A percentile compares a stretch with the other conserved stretches of the same genome.
Evolutionary conservation across 768 basidiomycete species (phyloP).

Genomic region (Trametopsis cervina): DNA sequence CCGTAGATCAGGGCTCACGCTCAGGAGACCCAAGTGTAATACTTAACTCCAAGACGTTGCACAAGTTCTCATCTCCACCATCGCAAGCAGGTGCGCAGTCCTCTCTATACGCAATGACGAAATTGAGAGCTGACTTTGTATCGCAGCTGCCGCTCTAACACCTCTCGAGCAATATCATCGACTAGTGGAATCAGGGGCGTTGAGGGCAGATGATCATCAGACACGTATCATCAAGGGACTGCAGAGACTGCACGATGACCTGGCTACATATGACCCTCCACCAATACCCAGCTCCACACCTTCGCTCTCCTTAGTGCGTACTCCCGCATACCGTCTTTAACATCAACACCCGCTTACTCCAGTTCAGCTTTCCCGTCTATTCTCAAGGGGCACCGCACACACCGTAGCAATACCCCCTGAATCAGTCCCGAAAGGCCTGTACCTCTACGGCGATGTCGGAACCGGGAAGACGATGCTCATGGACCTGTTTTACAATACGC

Average conservation of each 20-base stretch:
- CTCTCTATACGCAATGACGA: too few species aligned
- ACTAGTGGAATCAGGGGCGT: constrained; percentile 41
- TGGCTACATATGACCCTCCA: constrained; percentile 67
- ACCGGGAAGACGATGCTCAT: constrained; percentile 99
- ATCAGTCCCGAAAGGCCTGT: constrained; percentile 76
- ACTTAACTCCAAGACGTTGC: constrained; percentile 4
- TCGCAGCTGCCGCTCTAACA: constrained; percentile 9
- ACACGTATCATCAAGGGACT: constrained; percentile 76
- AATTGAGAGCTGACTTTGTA: not conserved
- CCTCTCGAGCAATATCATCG: constrained; percentile 35
- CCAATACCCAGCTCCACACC: constrained; percentile 38
- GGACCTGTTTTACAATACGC: constrained; percentile 91
- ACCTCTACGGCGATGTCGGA: constrained; percentile 94
- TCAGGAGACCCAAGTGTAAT: not conserved
- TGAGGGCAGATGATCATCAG: constrained; percentile 80
- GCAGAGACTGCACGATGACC: constrained; percentile 68
- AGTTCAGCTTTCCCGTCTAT: constrained; percentile 24
- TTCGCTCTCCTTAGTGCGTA: constrained; percentile 27
- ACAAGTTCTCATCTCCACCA: not conserved
- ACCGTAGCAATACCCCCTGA: constrained; percentile 32
- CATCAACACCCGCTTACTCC: not conserved
- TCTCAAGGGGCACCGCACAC: constrained; percentile 19
- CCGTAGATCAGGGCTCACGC: constrained; percentile 1
- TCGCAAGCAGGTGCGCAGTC: constrained; percentile 1
- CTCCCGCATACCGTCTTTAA: not conserved